phyloP scores from a whole-genome alignment of 2,329 filamentous ascomycete genomes.

The Harringtonia aguacate region DNA sequence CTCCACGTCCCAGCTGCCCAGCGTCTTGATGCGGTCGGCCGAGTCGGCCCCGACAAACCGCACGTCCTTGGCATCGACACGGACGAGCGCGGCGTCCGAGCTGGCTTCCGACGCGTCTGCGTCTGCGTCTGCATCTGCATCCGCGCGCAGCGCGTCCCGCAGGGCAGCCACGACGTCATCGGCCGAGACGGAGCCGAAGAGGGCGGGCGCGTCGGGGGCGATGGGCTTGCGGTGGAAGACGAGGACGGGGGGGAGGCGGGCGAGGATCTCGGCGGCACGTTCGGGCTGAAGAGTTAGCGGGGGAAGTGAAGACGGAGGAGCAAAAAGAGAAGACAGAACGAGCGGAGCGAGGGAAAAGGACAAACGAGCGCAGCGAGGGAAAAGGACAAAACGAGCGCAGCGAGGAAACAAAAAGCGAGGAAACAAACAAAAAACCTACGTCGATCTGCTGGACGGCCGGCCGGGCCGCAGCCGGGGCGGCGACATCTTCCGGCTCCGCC shows the following conservation, averaged over 20 bases:
- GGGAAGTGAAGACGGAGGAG: no score
- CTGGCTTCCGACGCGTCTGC: slow-evolving; percentile 12
- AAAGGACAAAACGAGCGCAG: no score
- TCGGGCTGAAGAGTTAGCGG: slow-evolving; percentile 19
- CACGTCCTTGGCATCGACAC: slow-evolving; percentile 24
- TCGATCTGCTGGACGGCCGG: background rate
- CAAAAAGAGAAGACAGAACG: no score
- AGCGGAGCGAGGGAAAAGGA: background rate
- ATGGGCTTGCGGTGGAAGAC: slow-evolving; percentile 28
- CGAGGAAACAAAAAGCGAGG: background rate
- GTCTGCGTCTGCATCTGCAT: no score
- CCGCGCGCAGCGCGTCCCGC: slow-evolving; percentile 21
- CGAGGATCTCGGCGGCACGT: slow-evolving; percentile 23
- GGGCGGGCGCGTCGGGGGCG: slow-evolving; percentile 15
- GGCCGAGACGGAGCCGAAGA: slow-evolving; percentile 32
- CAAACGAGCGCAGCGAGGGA: no score
- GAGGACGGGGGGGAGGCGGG: slow-evolving; percentile 23
- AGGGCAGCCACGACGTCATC: slow-evolving; percentile 24
- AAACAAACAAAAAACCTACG: slow-evolving; percentile 2
- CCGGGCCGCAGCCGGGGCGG: background rate
- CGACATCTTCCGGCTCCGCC: background rate
- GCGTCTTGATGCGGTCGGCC: slow-evolving; percentile 27
- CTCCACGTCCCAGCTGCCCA: slow-evolving; percentile 28
- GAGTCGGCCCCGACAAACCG: slow-evolving; percentile 18
- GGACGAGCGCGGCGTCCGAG: slow-evolving; percentile 21